Conservation (phyloP, 371 early-diverging fungal genomes). For the Zancudomyces culisetae region DNA sequence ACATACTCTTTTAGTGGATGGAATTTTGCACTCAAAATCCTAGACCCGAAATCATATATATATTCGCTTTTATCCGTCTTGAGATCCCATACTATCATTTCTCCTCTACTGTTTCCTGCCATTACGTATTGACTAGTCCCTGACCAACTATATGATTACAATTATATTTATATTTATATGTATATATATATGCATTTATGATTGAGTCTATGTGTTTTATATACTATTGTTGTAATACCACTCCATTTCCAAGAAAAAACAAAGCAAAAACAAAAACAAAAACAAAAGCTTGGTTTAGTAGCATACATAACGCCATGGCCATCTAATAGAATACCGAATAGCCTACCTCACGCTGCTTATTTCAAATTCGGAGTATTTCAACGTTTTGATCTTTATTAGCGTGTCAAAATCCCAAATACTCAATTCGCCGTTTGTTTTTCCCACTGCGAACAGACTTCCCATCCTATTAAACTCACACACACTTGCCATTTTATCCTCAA, state of each 20-base stretch:
- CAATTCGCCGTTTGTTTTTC: slow-evolving; percentile 59
- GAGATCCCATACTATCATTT: slow-evolving; percentile 78
- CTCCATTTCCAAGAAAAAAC: too few relatives aligned
- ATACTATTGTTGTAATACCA: too few relatives aligned
- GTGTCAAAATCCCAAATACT: slow-evolving; percentile 80
- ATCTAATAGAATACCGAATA: not conserved
- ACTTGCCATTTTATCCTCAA: slow-evolving; percentile 52
- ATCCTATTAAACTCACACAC: slow-evolving; percentile 44
- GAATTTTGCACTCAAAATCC: not conserved
- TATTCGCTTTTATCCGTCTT: slow-evolving; percentile 6
- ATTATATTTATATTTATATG: not conserved
- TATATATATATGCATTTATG: not conserved
- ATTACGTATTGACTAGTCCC: slow-evolving; percentile 44
- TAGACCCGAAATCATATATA: not conserved
- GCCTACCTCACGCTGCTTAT: slow-evolving; percentile 57
- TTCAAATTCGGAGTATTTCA: slow-evolving; percentile 47
- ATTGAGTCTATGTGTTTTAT: not conserved
- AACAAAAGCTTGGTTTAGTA: too few relatives aligned
- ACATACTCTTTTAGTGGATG: not conserved
- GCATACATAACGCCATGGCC: too few relatives aligned
- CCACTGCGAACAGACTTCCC: slow-evolving; percentile 60
- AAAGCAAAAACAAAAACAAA: not conserved
- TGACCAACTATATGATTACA: slow-evolving; percentile 33
- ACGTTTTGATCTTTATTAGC: slow-evolving; percentile 42
- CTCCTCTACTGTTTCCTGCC: slow-evolving; percentile 55